Base-by-base conservation (phyloP, 768 basidiomycete species). In the Lanmaoa rubissima region DNA sequence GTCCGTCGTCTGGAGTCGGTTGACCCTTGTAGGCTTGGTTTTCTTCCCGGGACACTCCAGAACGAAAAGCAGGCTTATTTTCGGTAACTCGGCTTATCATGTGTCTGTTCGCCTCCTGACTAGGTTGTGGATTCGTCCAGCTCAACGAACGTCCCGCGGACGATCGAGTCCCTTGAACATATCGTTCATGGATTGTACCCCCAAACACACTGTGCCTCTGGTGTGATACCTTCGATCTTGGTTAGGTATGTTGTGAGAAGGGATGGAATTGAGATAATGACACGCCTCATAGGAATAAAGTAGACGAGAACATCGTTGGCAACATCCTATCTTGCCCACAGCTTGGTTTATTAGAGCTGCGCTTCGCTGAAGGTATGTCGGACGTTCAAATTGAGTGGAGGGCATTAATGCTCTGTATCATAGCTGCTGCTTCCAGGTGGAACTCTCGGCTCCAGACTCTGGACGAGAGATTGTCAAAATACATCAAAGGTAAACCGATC, bases 111-210 rank as follows among this genome's bases (percentile, higher is more conserved):
- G 28, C 34, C 31, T 42, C 11, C 26, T 55, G 46, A 52, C 31
- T 9, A 4, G 13, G 35, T 39, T 28, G 14, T 17, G 8, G 40
- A 26, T 53, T 53, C 35, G 28, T 54, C 10, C 48, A 85, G 86
- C 46, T 87, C 83, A 16, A 93, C 91, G 2, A 87, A 89, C 64
- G 82, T 93, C 69, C 82, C 89, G 0, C 78, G 91, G 35, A 92
- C 90, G 6, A 83, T 86, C 16, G 88, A 92, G 62, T 85, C 85
- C 0, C 71, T 91, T 17, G 85, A 88, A 61, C 84, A 92, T 60
- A 76, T 92, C 36, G 75, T 88, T n/a, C 78, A 84, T 48, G 90
- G 90, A 1, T 68, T 93, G 46, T 92, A 90, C 62, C 87, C 87
- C 2, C 70, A 73, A 8, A 59, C 70, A 5, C 82, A 82, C 64